A percentile compares a stretch with the other conserved stretches of the same genome.
phyloP scores from a whole-genome alignment of 371 early-diverging fungal genomes.

The Actinomucor elegans region DNA sequence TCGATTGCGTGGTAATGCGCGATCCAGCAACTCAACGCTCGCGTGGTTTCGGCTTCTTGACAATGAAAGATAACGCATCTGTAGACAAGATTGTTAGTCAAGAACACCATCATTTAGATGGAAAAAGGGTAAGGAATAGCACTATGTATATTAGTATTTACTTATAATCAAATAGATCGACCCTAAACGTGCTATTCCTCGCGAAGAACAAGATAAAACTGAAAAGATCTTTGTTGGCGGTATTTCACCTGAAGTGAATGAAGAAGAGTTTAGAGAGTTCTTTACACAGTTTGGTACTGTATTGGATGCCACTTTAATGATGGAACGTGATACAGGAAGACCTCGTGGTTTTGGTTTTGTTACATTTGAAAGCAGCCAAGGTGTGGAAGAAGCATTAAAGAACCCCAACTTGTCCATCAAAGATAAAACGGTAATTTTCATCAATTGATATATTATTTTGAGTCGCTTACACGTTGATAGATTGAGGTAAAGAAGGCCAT shows the following conservation, averaged over 20 bases:
- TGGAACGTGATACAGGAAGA: constrained; percentile 75
- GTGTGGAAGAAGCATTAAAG: constrained; percentile 61
- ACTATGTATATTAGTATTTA: background rate
- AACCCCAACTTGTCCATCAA: constrained; percentile 51
- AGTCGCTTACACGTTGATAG: constrained; percentile 18
- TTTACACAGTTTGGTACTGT: constrained; percentile 80
- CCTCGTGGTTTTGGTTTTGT: constrained; percentile 84
- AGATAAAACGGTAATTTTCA: constrained; percentile 58
- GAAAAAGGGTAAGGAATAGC: constrained; percentile 71
- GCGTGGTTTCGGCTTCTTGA: constrained; percentile 91
- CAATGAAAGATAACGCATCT: constrained; percentile 66
- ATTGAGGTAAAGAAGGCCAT: constrained; percentile 69
- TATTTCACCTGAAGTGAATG: constrained; percentile 75
- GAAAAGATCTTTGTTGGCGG: constrained; percentile 94
- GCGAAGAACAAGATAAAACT: constrained; percentile 75
- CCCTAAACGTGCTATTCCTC: constrained; percentile 86
- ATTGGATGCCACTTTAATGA: constrained; percentile 76
- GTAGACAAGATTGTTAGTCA: constrained; percentile 75
- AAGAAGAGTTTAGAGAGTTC: constrained; percentile 77
- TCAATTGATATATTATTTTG: background rate
- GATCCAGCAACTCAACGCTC: constrained; percentile 79
- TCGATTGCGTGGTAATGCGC: constrained; percentile 76
- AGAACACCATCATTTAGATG: constrained; percentile 75
- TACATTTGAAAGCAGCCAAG: constrained; percentile 69
- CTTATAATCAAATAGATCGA: constrained; percentile 62